phyloP scores from a whole-genome alignment of 2,329 filamentous ascomycete genomes.

The Calonectria pseudoreteaudii region DNA sequence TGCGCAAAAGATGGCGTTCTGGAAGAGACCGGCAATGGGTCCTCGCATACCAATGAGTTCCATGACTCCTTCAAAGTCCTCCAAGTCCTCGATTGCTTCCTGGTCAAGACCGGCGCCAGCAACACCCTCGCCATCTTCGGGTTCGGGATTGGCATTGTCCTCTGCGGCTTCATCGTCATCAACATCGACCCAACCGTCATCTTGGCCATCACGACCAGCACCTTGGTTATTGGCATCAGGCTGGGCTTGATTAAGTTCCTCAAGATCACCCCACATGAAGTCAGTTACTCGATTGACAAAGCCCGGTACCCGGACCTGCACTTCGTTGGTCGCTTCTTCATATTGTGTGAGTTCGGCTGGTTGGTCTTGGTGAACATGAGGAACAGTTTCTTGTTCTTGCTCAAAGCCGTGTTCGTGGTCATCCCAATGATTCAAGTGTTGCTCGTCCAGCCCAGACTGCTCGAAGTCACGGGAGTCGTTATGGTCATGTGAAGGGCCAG shows the following conservation, averaged over 20 bases:
- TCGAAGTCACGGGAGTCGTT: background rate
- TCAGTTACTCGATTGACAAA: conserved; percentile 58
- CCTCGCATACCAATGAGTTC: conserved; percentile 97
- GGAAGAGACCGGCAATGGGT: conserved; percentile 87
- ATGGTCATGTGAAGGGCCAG: background rate
- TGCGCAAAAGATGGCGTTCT: conserved; percentile 95
- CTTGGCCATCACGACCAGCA: conserved; percentile 61
- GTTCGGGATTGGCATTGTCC: conserved; percentile 44
- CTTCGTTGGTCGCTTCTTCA: conserved; percentile 29
- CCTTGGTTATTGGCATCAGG: conserved; percentile 54
- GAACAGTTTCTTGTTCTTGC: background rate
- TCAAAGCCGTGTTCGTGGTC: background rate
- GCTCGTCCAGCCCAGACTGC: background rate
- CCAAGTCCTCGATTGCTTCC: conserved; percentile 84
- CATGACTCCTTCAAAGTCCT: conserved; percentile 96
- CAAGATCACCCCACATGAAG: conserved; percentile 72
- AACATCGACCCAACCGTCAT: conserved; percentile 54
- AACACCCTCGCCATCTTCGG: conserved; percentile 72
- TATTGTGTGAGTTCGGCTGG: conserved; percentile 10
- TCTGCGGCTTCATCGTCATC: conserved; percentile 39
- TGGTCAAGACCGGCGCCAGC: conserved; percentile 77
- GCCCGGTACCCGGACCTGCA: conserved; percentile 32
- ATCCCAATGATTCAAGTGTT: background rate
- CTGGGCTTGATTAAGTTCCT: conserved; percentile 45
- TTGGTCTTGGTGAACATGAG: conserved; percentile 26